These are phyloP conservation scores for Hibiscus mutabilis DNA, from an alignment of 345 rosid species.

Conservation along the genomic window DNA sequence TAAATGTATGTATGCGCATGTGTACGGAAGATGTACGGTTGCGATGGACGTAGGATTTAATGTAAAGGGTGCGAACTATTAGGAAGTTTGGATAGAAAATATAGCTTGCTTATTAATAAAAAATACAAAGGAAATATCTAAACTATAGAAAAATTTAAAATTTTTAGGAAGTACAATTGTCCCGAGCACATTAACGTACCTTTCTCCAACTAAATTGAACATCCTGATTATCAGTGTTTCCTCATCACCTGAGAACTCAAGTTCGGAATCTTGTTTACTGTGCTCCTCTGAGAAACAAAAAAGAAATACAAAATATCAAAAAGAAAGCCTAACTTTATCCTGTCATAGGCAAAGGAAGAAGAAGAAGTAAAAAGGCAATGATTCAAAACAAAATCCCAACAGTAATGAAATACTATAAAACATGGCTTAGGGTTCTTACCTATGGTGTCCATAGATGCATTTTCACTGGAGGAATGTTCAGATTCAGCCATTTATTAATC, in stretches of 20 bases:
- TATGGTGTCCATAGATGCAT: conserved; percentile 10
- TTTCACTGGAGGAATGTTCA: conserved; percentile 16
- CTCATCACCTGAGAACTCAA: conserved; percentile 34
- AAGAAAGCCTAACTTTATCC: background rate
- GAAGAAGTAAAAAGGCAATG: background rate
- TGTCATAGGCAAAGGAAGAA: background rate
- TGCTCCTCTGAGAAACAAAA: conserved; percentile 10
- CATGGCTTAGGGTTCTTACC: background rate
- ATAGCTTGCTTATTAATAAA: too few relatives aligned
- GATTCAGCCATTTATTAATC: conserved; percentile 15
- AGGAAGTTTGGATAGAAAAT: too few relatives aligned
- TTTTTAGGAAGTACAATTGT: too few relatives aligned
- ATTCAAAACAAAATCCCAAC: background rate
- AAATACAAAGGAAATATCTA: too few relatives aligned
- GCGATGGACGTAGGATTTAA: too few relatives aligned
- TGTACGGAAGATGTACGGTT: too few relatives aligned
- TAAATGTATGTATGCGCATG: too few relatives aligned
- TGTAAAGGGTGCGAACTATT: too few relatives aligned
- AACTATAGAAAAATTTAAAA: too few relatives aligned
- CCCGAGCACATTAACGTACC: background rate
- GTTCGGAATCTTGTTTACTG: conserved; percentile 15
- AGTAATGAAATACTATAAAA: background rate
- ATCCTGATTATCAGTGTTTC: conserved; percentile 34
- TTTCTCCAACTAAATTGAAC: conserved; percentile 39
- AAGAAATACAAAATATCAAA: background rate